Evolutionary conservation across 2,329 filamentous ascomycete species (phyloP).

Genomic region (Aspergillus sergii): DNA sequence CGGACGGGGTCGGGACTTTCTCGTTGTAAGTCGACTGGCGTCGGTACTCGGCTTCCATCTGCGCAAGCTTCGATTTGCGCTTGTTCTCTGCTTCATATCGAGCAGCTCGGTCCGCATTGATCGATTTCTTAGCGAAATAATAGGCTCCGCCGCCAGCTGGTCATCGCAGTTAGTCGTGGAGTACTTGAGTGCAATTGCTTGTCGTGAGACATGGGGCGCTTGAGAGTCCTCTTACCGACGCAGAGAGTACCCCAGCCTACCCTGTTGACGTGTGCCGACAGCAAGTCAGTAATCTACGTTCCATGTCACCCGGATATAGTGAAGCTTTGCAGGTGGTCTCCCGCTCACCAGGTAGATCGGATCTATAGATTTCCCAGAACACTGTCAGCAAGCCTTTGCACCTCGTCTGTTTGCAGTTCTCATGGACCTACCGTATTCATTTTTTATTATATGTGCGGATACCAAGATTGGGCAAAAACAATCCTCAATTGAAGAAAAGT

Average conservation of each 20-base stretch:
- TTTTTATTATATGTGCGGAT: slow-evolving; percentile 14
- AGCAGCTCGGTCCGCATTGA: slow-evolving; percentile 83
- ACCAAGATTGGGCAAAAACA: neutral
- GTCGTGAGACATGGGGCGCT: neutral
- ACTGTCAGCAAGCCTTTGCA: slow-evolving; percentile 14
- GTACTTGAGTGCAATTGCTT: neutral
- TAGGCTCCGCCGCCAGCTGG: slow-evolving; percentile 87
- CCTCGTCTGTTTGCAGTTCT: neutral
- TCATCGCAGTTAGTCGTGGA: neutral
- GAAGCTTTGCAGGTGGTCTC: slow-evolving; percentile 9
- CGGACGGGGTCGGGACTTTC: slow-evolving; percentile 22
- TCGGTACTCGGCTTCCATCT: slow-evolving; percentile 38
- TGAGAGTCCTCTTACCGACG: slow-evolving; percentile 61
- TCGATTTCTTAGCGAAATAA: slow-evolving; percentile 91
- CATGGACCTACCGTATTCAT: slow-evolving; percentile 57
- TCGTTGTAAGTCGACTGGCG: slow-evolving; percentile 29
- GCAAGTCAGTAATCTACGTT: slow-evolving; percentile 11
- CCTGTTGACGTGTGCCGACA: slow-evolving; percentile 55
- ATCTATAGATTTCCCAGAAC: slow-evolving; percentile 43
- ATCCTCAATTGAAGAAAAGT: slow-evolving; percentile 7
- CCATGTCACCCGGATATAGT: slow-evolving; percentile 1
- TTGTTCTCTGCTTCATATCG: slow-evolving; percentile 72
- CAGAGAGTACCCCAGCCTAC: slow-evolving; percentile 90
- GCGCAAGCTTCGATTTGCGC: slow-evolving; percentile 47
- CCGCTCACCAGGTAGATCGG: slow-evolving; percentile 59